phyloP scores from a whole-genome alignment of 1,284 basidiomycete genomes.

The Ceratobasidium sp. region DNA sequence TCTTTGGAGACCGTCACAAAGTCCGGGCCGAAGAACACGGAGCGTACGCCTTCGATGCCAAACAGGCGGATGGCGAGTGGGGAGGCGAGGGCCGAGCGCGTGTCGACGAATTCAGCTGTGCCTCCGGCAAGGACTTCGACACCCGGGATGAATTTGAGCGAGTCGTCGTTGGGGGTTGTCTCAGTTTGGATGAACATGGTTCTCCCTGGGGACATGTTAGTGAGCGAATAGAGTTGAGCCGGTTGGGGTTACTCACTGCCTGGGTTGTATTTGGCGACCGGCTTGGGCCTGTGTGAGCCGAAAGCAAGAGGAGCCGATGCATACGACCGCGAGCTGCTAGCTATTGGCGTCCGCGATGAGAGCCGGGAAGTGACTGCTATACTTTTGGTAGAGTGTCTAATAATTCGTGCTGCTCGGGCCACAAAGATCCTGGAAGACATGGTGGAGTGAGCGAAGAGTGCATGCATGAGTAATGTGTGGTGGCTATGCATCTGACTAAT shows the following conservation, averaged over 20 bases:
- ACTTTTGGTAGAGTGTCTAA: neutral
- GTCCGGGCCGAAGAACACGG: constrained; percentile 95
- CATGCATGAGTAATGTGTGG: constrained; percentile 19
- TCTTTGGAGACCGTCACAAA: constrained; percentile 98
- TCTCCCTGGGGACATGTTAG: constrained; percentile 49
- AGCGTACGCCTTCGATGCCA: constrained; percentile 87
- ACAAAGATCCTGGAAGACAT: constrained; percentile 15
- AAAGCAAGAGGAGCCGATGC: neutral
- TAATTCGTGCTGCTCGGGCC: constrained; percentile 12
- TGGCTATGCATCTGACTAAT: constrained; percentile 18
- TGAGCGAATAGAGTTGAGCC: neutral
- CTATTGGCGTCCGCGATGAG: neutral
- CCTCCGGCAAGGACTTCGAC: constrained; percentile 84
- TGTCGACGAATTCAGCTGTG: constrained; percentile 93
- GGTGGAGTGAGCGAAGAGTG: constrained; percentile 14
- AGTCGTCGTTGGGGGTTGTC: constrained; percentile 95
- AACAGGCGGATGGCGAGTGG: constrained; percentile 93
- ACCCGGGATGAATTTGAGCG: constrained; percentile 97
- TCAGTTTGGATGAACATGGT: constrained; percentile 99
- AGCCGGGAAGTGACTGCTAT: neutral
- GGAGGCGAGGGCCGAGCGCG: constrained; percentile 79
- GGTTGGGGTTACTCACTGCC: constrained; percentile 21
- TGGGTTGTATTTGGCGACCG: neutral
- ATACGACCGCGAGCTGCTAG: constrained; percentile 5
- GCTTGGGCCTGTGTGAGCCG: neutral